Percentiles rank a stretch among this genome's conserved stretches.
Conservation (phyloP, 2,329 filamentous ascomycete species). For the Alternaria panax region DNA sequence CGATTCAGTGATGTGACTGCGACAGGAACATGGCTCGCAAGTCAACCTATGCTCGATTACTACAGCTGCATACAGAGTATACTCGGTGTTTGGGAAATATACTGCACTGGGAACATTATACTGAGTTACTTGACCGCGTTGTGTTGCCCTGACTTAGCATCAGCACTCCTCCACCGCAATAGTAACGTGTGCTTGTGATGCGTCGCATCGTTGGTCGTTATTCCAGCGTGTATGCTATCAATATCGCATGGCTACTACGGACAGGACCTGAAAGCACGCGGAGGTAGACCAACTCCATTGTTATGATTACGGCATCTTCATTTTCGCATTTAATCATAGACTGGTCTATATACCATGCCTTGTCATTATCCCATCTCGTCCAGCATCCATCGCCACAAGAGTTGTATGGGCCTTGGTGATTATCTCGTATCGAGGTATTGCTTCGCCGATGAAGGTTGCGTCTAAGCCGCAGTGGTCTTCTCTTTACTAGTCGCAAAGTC, state of each 20-base stretch:
- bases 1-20: neutral
- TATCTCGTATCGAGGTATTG: neutral
- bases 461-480: constrained; percentile 58
- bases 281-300: neutral
- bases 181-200: too few species aligned
- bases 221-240: neutral
- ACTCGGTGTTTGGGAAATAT: too few species aligned
- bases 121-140: too few species aligned
- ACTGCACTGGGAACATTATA: too few species aligned
- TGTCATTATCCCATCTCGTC: neutral
- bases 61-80: too few species aligned
- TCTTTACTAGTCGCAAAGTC: constrained; percentile 52
- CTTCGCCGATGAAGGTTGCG: neutral
- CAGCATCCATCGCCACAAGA: neutral
- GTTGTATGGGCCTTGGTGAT: neutral
- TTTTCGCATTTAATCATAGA: neutral
- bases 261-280: neutral
- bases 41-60: too few species aligned
- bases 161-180: too few species aligned
- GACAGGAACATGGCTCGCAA: neutral
- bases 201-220: too few species aligned
- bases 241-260: neutral
- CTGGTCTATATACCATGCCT: neutral
- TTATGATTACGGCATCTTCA: neutral
- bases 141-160: too few species aligned